Base-by-base conservation (phyloP, 2,329 filamentous ascomycete species). In the Neonectria magnoliae region DNA sequence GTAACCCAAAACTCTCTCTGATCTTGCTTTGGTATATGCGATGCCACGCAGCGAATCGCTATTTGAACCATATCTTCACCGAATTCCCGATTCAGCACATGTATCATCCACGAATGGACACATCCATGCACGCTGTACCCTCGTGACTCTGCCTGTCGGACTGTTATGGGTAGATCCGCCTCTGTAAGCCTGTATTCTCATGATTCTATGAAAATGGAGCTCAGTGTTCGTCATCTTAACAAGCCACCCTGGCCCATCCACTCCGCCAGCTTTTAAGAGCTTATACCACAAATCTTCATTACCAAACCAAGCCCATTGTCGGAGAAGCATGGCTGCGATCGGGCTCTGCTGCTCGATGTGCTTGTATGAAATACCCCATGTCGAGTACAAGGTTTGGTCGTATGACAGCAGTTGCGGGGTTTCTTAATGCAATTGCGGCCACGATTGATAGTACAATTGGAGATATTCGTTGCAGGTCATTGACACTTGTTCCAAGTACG, bases 201-300 rank as follows among this genome's bases (percentile, higher is more conserved):
- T 71, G 5, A 65, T 68, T 27, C 67, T 10, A 50, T 76, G 66
- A 57, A 79, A 79, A 16, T 22, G 65, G 27, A 71, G 53, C 48
- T 66, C 65, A 47, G 69, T 56, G 8, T 60, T 20, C 10, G 68
- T 71, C 14, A 76, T 59, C 29, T 72, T 56, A 8, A 50, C 25
- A 16, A 76, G 62, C 78, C 76, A 76, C 27, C 47, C 14, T 11
- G 66, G 66, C 7, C 47, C 64, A 4, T 65, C 29, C 25, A 47
- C 50, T 33, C 53, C 31, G 18, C 62, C 68, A 48, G 66, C 55
- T 51, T 31, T 47, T 64, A 48, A 4, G 84, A 84, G 74, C 58
- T 82, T 76, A 66, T 76, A 82, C 82, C 79, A 85, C 4, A 85
- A 65, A 65, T 83, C 80, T 14, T 79, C 72, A 65, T 81, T 80